Base-by-base conservation (phyloP, 2,329 filamentous ascomycete species). In the Didymella exigua region DNA sequence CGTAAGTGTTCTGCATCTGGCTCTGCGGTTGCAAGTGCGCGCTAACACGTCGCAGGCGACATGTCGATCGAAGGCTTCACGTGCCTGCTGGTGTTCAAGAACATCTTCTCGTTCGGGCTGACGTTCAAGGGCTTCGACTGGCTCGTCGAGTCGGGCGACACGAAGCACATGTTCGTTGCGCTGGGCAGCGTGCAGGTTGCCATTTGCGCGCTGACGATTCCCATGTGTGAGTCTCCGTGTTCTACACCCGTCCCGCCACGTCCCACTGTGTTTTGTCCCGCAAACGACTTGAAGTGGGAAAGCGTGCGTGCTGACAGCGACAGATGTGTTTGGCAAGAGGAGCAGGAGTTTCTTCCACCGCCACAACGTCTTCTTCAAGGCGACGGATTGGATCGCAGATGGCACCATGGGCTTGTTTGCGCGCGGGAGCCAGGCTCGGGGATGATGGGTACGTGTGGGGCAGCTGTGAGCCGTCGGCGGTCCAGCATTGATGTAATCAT, bases 31-130 rank as follows among this genome's bases (percentile, higher is more conserved):
- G 13, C 27, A 29, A 3, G 6, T 29, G 10, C 16, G 13, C 16
- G 27, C 42, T 50, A 33, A 50, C 41, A 19, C 5, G 13, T 0
- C 9, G 47, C 48, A 90, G 88, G 87, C 7, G 88, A 93, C 58
- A 85, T 96, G 52, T 86, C 90, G 1, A 85, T 96, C 42, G 93
- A 97, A 76, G 90, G 87, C 6, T 96, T 96, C 73, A 96, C 92
- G 0, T 90, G 91, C 75, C 84, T 95, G 72, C 84, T 96, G 61
- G 87, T 96, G 49, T 96, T 97, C 81, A 97, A 97, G 77, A 96
- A 97, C 75, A 84, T 97, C 59, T 96, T 97, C 78, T 90, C 88
- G 59, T 97, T 96, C 67, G 85, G 86, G 6, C 79, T 97, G 51
- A 96, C 93, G 0, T 96, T 88, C 72, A 89, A 85, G 63, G 91